phyloP scores from a whole-genome alignment of 1,284 basidiomycete genomes.

The Fomitopsis betulina region DNA sequence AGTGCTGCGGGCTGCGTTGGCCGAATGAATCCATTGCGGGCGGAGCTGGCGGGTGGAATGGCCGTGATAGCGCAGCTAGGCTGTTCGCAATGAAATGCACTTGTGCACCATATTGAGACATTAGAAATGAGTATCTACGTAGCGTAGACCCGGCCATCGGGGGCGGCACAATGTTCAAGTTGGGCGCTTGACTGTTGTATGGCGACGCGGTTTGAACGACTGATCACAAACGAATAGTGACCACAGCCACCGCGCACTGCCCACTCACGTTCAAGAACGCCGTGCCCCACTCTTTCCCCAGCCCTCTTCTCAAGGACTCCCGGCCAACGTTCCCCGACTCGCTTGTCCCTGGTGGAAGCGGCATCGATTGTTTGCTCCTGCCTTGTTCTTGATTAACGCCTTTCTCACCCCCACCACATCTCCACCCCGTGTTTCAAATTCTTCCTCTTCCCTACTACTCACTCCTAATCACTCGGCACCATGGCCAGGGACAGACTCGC shows the following conservation, averaged over 20 bases:
- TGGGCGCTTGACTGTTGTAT: background rate
- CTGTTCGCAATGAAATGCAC: background rate
- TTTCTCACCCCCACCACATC: slow-evolving; percentile 6
- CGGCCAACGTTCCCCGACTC: slow-evolving; percentile 13
- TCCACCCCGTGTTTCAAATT: slow-evolving; percentile 3
- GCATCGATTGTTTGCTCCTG: slow-evolving; percentile 29
- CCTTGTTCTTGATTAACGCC: background rate
- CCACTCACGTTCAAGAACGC: slow-evolving; percentile 3
- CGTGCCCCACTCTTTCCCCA: slow-evolving; percentile 6
- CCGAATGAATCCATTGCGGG: slow-evolving; percentile 8
- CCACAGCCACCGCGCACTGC: slow-evolving; percentile 8
- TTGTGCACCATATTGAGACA: background rate
- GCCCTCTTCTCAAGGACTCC: slow-evolving; percentile 10
- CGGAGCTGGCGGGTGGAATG: background rate
- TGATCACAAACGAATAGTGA: slow-evolving; percentile 6
- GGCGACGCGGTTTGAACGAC: no score
- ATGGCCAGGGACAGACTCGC: slow-evolving; percentile 84
- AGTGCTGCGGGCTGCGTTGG: slow-evolving; percentile 54
- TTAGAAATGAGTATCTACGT: background rate
- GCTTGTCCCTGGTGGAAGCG: slow-evolving; percentile 17
- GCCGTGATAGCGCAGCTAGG: background rate
- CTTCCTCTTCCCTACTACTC: slow-evolving; percentile 11
- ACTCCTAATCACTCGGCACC: slow-evolving; percentile 20
- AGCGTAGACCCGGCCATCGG: background rate
- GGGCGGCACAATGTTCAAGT: background rate